Percentiles rank a stretch among this genome's conserved stretches.
Evolutionary conservation across 176 grass and related monocot species (phyloP).

Genomic region (Triticum aestivum): DNA sequence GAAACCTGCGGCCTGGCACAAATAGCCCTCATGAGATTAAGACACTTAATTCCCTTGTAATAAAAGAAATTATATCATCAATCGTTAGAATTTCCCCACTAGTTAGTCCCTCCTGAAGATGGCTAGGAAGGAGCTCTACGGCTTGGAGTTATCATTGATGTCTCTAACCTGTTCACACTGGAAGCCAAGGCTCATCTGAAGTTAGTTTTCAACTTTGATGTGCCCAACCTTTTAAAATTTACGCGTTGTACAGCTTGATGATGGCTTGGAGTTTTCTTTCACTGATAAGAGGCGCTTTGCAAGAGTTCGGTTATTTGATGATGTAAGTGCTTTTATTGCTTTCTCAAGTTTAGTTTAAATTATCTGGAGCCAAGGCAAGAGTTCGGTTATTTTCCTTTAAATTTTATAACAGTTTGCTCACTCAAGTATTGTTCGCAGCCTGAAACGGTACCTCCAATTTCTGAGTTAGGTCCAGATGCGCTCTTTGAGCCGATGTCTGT

Average conservation of each 20-base stretch:
- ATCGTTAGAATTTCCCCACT: neutral
- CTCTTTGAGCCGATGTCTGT: conserved; percentile 78
- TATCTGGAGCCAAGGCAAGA: neutral
- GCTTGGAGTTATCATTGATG: neutral
- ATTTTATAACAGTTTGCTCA: conserved; percentile 11
- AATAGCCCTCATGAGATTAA: neutral
- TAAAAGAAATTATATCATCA: neutral
- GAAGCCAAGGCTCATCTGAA: neutral
- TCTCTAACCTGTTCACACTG: neutral
- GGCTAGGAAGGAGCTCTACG: neutral
- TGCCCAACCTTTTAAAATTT: neutral
- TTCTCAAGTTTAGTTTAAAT: neutral
- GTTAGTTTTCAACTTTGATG: neutral
- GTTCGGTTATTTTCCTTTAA: neutral
- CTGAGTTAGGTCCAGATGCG: conserved; percentile 87
- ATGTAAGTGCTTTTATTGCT: conserved; percentile 37
- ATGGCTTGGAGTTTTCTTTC: conserved; percentile 94
- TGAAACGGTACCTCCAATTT: conserved; percentile 80
- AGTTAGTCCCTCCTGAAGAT: neutral
- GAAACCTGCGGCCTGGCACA: neutral
- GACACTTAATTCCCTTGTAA: neutral
- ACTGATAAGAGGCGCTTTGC: conserved; percentile 97
- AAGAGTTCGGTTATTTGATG: conserved; percentile 74
- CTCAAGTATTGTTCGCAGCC: conserved; percentile 50
- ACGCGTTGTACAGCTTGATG: conserved; percentile 66